A percentile compares a stretch with the other conserved stretches of the same genome.
Evolutionary conservation across 2,329 filamentous ascomycete genomes (phyloP).

Genomic region (Cladosporium phlei): DNA sequence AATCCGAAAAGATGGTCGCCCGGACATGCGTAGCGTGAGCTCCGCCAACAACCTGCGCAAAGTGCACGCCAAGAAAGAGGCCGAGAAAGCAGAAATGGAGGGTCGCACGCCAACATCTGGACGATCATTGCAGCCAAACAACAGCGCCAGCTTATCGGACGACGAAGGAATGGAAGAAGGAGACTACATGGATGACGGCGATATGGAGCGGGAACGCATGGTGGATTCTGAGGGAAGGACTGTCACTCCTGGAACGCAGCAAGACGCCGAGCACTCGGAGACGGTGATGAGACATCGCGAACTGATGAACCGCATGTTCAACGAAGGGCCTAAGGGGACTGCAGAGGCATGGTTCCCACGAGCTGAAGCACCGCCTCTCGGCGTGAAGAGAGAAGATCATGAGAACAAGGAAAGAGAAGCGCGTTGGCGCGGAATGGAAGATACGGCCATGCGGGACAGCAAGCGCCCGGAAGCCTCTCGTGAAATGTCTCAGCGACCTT

Average conservation of each 20-base stretch:
- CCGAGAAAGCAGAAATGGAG: conserved; percentile 31
- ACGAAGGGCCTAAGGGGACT: not conserved
- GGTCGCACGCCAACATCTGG: conserved; percentile 21
- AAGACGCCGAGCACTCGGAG: conserved; percentile 8
- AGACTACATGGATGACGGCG: conserved; percentile 6
- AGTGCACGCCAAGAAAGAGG: conserved; percentile 47
- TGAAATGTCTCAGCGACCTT: not conserved
- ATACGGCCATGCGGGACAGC: not conserved
- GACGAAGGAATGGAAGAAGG: conserved; percentile 13
- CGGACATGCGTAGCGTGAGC: conserved; percentile 49
- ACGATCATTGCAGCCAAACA: conserved; percentile 14
- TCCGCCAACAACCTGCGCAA: conserved; percentile 49
- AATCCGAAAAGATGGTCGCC: conserved; percentile 48
- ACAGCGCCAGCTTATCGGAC: conserved; percentile 10
- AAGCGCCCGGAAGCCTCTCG: not conserved
- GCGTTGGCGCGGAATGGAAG: conserved; percentile 9
- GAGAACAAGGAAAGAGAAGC: conserved; percentile 12
- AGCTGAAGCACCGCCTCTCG: conserved; percentile 1
- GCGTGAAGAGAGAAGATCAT: conserved; percentile 3
- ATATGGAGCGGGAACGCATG: not conserved
- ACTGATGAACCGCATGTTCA: conserved; percentile 30
- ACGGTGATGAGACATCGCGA: conserved; percentile 20
- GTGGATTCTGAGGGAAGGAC: conserved; percentile 1
- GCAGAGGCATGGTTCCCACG: conserved; percentile 13
- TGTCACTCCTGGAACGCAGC: not conserved